Evolutionary conservation across 1,284 basidiomycete species (phyloP).

Genomic region (Athelia sp.): DNA sequence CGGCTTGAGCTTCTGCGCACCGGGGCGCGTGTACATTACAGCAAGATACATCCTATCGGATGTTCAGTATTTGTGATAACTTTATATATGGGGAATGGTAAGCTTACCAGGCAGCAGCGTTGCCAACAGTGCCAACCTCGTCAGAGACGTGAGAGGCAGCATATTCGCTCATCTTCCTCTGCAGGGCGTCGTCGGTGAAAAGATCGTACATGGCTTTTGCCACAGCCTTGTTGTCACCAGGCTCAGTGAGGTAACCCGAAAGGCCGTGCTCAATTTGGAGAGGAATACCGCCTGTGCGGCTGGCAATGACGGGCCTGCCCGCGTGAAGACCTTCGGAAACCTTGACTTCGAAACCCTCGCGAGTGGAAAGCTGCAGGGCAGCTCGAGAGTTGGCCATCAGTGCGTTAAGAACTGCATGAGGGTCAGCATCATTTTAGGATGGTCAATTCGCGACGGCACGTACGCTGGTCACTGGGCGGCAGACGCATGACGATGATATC

Average conservation of each 20-base stretch:
- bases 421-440: background rate
- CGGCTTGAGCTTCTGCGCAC: constrained; percentile 65
- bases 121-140: constrained; percentile 77
- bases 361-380: constrained; percentile 73
- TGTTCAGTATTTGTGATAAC: too few species aligned
- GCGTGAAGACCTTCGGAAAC: constrained; percentile 86
- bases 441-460: constrained; percentile 16
- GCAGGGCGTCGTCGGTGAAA: constrained; percentile 65
- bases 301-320: constrained; percentile 78
- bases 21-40: constrained; percentile 66
- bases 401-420: constrained; percentile 60
- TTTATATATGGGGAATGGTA: too few species aligned
- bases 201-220: constrained; percentile 71
- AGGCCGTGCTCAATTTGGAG: constrained; percentile 81
- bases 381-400: constrained; percentile 74
- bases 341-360: constrained; percentile 91
- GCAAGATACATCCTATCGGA: constrained; percentile 76
- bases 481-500: constrained; percentile 75
- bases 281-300: constrained; percentile 82
- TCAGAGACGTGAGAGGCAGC: constrained; percentile 73
- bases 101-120: constrained; percentile 77
- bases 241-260: constrained; percentile 74
- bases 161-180: constrained; percentile 60
- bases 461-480: constrained; percentile 76
- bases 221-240: constrained; percentile 69